Evolutionary conservation across 2,329 filamentous ascomycete genomes (phyloP), one percentile per base, ranked within the genome.

Genomic region (Colletotrichum filicis): DNA sequence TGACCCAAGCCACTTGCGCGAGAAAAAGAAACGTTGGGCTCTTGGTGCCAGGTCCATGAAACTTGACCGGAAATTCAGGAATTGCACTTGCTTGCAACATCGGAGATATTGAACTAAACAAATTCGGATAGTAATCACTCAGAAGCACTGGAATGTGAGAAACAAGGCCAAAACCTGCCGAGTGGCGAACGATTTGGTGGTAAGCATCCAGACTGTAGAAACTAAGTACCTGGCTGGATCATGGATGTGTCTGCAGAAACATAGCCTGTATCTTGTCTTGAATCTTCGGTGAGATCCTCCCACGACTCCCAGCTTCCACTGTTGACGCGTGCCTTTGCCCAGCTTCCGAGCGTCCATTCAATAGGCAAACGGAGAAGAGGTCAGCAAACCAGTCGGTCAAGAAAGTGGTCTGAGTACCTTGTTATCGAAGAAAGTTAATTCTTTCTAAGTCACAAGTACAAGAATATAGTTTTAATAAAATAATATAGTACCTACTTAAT

Each of bases 1-100:
- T 66, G 61, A 73, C 60, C 56, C 32, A 70, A 70, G 70, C 66
- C 70, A 73, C 35, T 53, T 49, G 19, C 4, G 32, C 28, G 28
- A n/a, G 26, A 69, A 65, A 69, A 73, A 64, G 53, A 69, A 69
- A 64, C 26, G 55, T 12, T 55, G 26, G 12, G 19, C 55, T 22
- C 9, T 28, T 32, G 16, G 55, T 65, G 52, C 32, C 52, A 37
- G 30, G 8, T 12, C 32, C 22, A 57, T 42, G 35, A 57, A 42
- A 30, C 63, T 30, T 26, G 30, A 30, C 22, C 26, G 46, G 62
- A n/a, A 26, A n/a, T 55, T 5, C 30, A 22, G 62, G 30, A 55
- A 65, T n/a, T 35, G 60, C n/a, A 26, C 28, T 14, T 26, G 14
- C 59, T 53, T 19, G 42, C 42, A 32, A 37, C 14, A 56, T 12